phyloP scores from a whole-genome alignment of 345 rosid genomes.

The Eucalyptus paniculata region DNA sequence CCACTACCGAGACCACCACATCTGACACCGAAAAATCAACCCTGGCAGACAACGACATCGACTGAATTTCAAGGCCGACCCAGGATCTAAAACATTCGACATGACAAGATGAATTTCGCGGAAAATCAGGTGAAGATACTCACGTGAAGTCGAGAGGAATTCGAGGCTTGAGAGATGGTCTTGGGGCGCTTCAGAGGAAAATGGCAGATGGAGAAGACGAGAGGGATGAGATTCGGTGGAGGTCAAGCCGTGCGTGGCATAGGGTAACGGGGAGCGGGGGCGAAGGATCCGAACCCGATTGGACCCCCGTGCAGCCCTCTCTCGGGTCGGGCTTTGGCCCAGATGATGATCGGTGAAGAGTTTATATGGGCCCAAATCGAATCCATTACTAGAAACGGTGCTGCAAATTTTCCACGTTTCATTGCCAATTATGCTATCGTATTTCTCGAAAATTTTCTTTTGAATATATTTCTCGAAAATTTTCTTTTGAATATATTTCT shows the following conservation, averaged over 20 bases:
- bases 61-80: not conserved
- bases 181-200: not conserved
- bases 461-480: not conserved
- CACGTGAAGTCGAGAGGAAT: not conserved
- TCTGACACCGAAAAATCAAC: not conserved
- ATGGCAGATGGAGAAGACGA: not conserved
- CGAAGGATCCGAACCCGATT: not conserved
- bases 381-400: not conserved
- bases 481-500: not conserved
- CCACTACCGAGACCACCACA: not conserved
- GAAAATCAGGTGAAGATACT: not conserved
- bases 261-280: not conserved
- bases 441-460: not conserved
- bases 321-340: not conserved
- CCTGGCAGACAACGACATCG: not conserved
- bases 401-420: not conserved
- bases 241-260: not conserved
- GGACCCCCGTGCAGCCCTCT: not conserved
- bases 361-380: not conserved
- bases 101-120: not conserved
- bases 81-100: not conserved
- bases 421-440: not conserved
- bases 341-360: not conserved
- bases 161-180: not conserved
- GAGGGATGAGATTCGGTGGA: not conserved